These are phyloP conservation scores for Bombardia bombarda DNA, from an alignment of 495 filamentous ascomycete genomes.

Conservation along the genomic window DNA sequence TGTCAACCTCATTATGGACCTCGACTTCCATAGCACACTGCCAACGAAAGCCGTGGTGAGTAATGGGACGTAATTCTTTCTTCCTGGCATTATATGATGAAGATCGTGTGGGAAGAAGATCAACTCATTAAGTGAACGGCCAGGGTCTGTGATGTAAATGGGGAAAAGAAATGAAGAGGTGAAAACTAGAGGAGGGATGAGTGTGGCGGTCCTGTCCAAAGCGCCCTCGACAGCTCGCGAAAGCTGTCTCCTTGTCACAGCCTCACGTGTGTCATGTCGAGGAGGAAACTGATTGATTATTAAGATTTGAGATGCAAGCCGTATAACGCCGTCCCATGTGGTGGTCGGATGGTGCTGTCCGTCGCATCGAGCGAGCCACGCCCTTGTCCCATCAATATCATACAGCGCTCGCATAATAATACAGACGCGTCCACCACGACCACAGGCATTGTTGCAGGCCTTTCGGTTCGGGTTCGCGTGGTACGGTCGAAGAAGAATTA, in stretches of 20 bases:
- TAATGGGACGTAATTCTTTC: slow-evolving; percentile 4
- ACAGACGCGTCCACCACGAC: not conserved
- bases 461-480: not conserved
- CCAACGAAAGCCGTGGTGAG: slow-evolving; percentile 9
- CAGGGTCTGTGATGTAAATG: too few species aligned
- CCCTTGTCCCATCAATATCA: not conserved
- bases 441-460: not conserved
- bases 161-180: too few species aligned
- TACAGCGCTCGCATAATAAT: not conserved
- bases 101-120: not conserved
- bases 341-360: not conserved
- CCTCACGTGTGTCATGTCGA: too few species aligned
- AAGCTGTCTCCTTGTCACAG: too few species aligned
- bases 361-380: not conserved
- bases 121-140: slow-evolving; percentile 1
- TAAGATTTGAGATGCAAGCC: not conserved
- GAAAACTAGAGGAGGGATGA: too few species aligned
- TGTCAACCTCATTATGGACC: slow-evolving; percentile 6
- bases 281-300: not conserved
- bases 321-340: not conserved
- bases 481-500: not conserved
- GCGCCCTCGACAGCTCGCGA: too few species aligned
- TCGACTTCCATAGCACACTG: slow-evolving; percentile 6
- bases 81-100: slow-evolving; percentile 2
- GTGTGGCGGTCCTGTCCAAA: too few species aligned